Conservation (phyloP, 768 basidiomycete genomes). For the Nidularia sp. region DNA sequence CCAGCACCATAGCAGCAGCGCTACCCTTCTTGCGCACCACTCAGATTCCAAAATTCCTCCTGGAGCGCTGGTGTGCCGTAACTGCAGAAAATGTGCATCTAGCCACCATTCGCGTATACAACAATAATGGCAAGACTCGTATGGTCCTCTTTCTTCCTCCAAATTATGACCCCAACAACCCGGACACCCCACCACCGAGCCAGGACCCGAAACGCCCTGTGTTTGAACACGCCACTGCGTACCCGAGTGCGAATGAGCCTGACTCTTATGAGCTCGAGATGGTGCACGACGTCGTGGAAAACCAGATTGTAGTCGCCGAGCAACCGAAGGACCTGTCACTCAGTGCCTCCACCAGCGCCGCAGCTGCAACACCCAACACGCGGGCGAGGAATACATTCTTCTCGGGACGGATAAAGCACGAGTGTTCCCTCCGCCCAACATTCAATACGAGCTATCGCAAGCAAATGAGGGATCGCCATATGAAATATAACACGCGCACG, state of each 20-base stretch:
- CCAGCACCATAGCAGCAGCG: neutral
- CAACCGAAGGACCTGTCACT: constrained; percentile 61
- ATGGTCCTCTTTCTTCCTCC: constrained; percentile 69
- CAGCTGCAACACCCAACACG: constrained; percentile 40
- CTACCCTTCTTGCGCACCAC: constrained; percentile 2
- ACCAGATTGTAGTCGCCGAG: constrained; percentile 83
- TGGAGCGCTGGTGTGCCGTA: constrained; percentile 82
- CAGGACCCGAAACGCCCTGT: constrained; percentile 28
- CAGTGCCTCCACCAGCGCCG: constrained; percentile 25
- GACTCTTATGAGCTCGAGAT: constrained; percentile 87
- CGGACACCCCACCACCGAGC: constrained; percentile 10
- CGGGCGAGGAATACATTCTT: constrained; percentile 75
- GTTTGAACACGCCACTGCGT: constrained; percentile 29
- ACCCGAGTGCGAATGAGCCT: constrained; percentile 34
- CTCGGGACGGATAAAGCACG: constrained; percentile 78
- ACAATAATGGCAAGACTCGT: constrained; percentile 46
- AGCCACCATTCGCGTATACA: constrained; percentile 82
- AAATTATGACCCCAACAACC: constrained; percentile 38
- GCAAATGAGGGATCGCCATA: constrained; percentile 67
- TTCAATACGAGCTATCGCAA: constrained; percentile 65
- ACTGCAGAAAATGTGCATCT: constrained; percentile 74
- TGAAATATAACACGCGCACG: constrained; percentile 60
- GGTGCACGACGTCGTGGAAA: constrained; percentile 80
- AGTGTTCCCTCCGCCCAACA: constrained; percentile 67
- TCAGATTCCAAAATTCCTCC: constrained; percentile 82